These are phyloP conservation scores for Pezicula radicicola DNA, from an alignment of 2,329 filamentous ascomycete genomes.

Conservation along the genomic window DNA sequence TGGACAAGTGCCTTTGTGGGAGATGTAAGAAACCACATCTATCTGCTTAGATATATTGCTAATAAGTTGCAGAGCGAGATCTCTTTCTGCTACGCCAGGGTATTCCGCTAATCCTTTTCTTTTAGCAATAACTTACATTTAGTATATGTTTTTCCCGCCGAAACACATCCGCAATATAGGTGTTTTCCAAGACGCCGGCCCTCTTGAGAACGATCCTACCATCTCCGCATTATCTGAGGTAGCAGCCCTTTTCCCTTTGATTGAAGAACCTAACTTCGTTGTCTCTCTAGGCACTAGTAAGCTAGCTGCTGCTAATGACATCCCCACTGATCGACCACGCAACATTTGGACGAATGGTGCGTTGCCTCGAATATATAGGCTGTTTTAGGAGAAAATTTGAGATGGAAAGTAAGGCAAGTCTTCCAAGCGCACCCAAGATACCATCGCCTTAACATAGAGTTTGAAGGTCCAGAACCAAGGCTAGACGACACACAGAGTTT, in stretches of 20 bases:
- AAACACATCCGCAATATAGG: constrained; percentile 6
- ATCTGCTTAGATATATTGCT: neutral
- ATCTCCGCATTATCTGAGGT: constrained; percentile 9
- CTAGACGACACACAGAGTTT: neutral
- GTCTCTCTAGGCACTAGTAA: constrained; percentile 16
- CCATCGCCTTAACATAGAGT: neutral
- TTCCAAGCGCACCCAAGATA: too few relatives aligned
- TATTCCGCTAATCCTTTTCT: neutral
- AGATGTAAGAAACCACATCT: constrained; percentile 1
- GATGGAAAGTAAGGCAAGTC: too few relatives aligned
- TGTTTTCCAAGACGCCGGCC: constrained; percentile 7
- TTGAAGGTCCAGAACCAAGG: neutral
- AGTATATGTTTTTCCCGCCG: constrained; percentile 3
- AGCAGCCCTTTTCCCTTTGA: constrained; percentile 10
- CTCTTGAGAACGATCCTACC: constrained; percentile 7
- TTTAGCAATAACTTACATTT: neutral
- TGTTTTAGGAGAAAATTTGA: too few relatives aligned
- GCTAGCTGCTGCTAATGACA: neutral
- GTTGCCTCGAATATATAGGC: too few relatives aligned
- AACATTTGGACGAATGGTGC: too few relatives aligned
- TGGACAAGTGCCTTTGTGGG: neutral
- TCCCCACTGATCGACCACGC: too few relatives aligned
- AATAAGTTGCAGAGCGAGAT: neutral
- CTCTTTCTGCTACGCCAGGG: neutral
- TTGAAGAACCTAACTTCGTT: constrained; percentile 10